Evolutionary conservation across 2,329 filamentous ascomycete genomes (phyloP).

Genomic region (Trichoderma sp.): DNA sequence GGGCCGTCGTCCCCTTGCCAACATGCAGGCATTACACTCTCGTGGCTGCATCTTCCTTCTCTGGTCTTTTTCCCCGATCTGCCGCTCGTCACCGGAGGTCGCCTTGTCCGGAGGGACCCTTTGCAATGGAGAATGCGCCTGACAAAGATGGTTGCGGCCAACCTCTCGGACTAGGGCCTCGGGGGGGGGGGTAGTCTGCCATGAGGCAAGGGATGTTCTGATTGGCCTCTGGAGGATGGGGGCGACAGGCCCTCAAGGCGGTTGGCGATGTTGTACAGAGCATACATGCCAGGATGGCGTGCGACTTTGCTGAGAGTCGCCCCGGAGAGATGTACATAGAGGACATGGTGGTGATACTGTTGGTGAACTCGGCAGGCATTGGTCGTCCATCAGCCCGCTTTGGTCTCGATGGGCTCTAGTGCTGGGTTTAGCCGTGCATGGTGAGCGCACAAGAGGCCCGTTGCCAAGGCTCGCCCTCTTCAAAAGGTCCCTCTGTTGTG

Average conservation of each 20-base stretch:
- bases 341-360: not conserved
- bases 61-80: not conserved
- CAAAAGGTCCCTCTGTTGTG: constrained; percentile 17
- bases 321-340: not conserved
- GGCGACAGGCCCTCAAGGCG: not conserved
- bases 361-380: not conserved
- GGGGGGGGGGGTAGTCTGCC: not conserved
- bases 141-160: not conserved
- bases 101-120: constrained; percentile 23
- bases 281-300: not conserved
- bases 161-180: constrained; percentile 4
- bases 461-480: constrained; percentile 11
- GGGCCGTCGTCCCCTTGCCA: not conserved
- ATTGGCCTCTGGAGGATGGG: constrained; percentile 15
- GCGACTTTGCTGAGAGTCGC: constrained; percentile 1
- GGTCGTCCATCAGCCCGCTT: not conserved
- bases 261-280: not conserved
- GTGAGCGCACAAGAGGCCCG: not conserved
- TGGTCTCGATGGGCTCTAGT: not conserved
- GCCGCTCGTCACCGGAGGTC: not conserved
- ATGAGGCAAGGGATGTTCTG: not conserved
- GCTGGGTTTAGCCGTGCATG: constrained; percentile 1
- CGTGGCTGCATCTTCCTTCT: not conserved
- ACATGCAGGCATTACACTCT: not conserved
- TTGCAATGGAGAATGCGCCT: constrained; percentile 23